Conservation (phyloP, 805 yeast genomes). For the Kodamaea jinghongensis region DNA sequence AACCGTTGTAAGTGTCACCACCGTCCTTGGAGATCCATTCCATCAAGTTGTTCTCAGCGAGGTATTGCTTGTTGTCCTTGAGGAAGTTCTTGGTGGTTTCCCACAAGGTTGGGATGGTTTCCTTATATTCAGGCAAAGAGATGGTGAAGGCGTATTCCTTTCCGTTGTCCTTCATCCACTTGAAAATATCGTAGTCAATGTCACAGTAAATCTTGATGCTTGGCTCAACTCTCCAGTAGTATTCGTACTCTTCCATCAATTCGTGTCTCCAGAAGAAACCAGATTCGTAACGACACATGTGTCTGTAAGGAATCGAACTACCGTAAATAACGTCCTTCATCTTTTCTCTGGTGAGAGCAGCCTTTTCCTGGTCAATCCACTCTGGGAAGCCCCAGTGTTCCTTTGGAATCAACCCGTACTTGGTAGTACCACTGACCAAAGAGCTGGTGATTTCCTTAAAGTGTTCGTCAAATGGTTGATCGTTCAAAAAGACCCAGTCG, state of each 20-base stretch:
- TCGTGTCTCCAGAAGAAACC: slow-evolving; percentile 87
- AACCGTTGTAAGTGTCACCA: slow-evolving; percentile 70
- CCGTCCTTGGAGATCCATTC: slow-evolving; percentile 67
- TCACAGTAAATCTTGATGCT: slow-evolving; percentile 79
- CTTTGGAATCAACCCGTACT: slow-evolving; percentile 76
- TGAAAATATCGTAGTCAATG: slow-evolving; percentile 82
- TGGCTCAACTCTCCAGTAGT: slow-evolving; percentile 96
- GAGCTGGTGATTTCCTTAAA: slow-evolving; percentile 67
- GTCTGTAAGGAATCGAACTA: slow-evolving; percentile 72
- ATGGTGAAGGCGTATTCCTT: slow-evolving; percentile 89
- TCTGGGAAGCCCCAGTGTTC: slow-evolving; percentile 88
- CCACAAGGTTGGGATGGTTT: slow-evolving; percentile 88
- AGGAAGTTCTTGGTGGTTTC: slow-evolving; percentile 67
- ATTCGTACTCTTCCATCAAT: slow-evolving; percentile 70
- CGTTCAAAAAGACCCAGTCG: slow-evolving; percentile 95
- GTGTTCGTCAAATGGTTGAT: slow-evolving; percentile 78
- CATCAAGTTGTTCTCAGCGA: slow-evolving; percentile 63
- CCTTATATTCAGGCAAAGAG: slow-evolving; percentile 73
- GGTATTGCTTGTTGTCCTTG: slow-evolving; percentile 54
- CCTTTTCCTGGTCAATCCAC: slow-evolving; percentile 75
- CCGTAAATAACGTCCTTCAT: slow-evolving; percentile 74
- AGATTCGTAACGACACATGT: slow-evolving; percentile 90
- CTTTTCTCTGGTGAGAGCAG: slow-evolving; percentile 56
- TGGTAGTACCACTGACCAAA: slow-evolving; percentile 71
- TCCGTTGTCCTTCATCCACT: slow-evolving; percentile 67